Conservation (phyloP, 495 filamentous ascomycete species). For the Tricharina praecox region DNA sequence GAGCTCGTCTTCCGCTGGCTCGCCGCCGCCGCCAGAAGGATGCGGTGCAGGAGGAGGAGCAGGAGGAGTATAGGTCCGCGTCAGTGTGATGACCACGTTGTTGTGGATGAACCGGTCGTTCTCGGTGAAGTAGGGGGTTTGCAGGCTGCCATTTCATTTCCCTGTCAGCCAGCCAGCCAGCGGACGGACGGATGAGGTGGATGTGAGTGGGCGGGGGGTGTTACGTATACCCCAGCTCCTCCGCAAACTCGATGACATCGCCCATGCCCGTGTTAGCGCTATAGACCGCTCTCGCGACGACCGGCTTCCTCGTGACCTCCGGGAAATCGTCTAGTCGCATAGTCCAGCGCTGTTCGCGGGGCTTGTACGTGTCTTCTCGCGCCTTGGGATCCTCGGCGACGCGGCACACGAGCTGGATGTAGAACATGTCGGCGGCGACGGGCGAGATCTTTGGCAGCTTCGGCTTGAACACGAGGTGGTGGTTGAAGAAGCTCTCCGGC, state of each 20-base stretch:
- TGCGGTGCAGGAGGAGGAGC: constrained; percentile 32
- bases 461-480: constrained; percentile 51
- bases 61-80: constrained; percentile 26
- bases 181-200: background rate
- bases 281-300: constrained; percentile 26
- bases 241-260: constrained; percentile 30
- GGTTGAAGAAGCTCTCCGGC: constrained; percentile 40
- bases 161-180: background rate
- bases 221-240: constrained; percentile 30
- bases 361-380: constrained; percentile 24
- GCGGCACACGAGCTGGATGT: constrained; percentile 29
- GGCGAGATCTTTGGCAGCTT: constrained; percentile 29
- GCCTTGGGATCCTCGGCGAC: constrained; percentile 4
- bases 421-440: constrained; percentile 28
- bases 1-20: constrained; percentile 28
- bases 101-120: constrained; percentile 32
- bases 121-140: constrained; percentile 30
- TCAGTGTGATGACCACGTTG: constrained; percentile 31
- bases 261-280: constrained; percentile 28
- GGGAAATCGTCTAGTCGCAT: constrained; percentile 33
- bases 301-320: constrained; percentile 29
- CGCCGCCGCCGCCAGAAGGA: constrained; percentile 35
- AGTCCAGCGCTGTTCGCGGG: constrained; percentile 27
- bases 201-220: background rate
- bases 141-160: constrained; percentile 21